phyloP scores from a whole-genome alignment of 192 early-diverging fungal species.

The Dispira simplex region DNA sequence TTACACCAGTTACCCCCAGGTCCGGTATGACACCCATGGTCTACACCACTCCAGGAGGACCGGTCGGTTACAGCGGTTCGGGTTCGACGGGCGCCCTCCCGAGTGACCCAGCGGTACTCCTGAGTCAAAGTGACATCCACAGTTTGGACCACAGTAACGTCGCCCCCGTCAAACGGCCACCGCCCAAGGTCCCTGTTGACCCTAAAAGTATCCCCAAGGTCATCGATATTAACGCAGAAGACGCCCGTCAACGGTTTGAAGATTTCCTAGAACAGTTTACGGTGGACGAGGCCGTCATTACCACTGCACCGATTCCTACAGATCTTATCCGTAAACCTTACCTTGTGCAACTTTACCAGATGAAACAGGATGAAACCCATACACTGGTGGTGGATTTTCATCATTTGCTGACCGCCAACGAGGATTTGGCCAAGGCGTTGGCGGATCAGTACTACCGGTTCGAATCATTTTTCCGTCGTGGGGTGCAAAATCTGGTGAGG shows the following conservation, averaged over 20 bases:
- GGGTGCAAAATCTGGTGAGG: slow-evolving; percentile 65
- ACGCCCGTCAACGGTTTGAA: slow-evolving; percentile 52
- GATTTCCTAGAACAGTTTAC: slow-evolving; percentile 44
- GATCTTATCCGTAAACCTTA: slow-evolving; percentile 33
- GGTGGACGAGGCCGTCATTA: neutral
- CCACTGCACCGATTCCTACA: slow-evolving; percentile 3
- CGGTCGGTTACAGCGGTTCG: neutral
- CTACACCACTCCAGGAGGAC: slow-evolving; percentile 6
- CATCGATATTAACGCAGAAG: slow-evolving; percentile 51
- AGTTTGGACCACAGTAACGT: neutral
- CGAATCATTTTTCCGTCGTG: slow-evolving; percentile 73
- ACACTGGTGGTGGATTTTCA: slow-evolving; percentile 64
- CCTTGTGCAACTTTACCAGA: slow-evolving; percentile 42
- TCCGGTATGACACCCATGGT: slow-evolving; percentile 2
- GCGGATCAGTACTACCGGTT: slow-evolving; percentile 60
- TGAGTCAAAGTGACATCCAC: slow-evolving; percentile 1
- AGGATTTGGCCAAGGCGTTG: slow-evolving; percentile 45
- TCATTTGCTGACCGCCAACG: slow-evolving; percentile 38
- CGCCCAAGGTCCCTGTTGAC: slow-evolving; percentile 11
- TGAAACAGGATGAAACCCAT: slow-evolving; percentile 36
- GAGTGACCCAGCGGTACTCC: slow-evolving; percentile 3
- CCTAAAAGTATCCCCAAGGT: slow-evolving; percentile 30
- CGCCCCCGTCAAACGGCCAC: neutral
- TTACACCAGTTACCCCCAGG: slow-evolving; percentile 1
- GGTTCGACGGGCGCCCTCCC: slow-evolving; percentile 5